phyloP scores from a whole-genome alignment of 257 asterid species.

The Scutellaria minor region DNA sequence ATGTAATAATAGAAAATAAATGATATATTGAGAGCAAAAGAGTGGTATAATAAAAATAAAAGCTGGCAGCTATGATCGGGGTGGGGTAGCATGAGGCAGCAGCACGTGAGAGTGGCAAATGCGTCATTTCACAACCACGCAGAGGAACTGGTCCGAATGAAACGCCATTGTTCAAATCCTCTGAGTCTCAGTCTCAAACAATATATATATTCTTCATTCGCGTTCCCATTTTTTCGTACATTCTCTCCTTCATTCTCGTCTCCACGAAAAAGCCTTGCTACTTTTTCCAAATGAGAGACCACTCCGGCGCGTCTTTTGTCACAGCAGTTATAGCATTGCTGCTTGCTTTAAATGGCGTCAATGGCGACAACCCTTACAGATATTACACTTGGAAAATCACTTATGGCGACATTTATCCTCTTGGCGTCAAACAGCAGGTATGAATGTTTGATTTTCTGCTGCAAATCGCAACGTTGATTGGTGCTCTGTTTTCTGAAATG shows the following conservation, averaged over 20 bases:
- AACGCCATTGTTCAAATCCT: neutral
- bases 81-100: no score
- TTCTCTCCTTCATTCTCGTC: neutral
- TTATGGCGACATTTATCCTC: slow-evolving; percentile 75
- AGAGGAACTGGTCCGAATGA: neutral
- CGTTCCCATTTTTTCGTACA: slow-evolving; percentile 14
- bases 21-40: no score
- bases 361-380: slow-evolving; percentile 82
- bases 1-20: no score
- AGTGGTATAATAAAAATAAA: no score
- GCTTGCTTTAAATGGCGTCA: slow-evolving; percentile 40
- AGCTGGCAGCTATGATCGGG: neutral
- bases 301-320: slow-evolving; percentile 42
- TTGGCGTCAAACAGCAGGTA: slow-evolving; percentile 92
- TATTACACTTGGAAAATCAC: slow-evolving; percentile 86
- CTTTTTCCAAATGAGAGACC: slow-evolving; percentile 57
- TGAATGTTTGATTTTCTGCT: neutral
- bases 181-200: no score
- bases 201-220: neutral
- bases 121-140: slow-evolving; percentile 32
- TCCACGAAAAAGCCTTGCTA: neutral
- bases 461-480: no score
- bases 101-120: slow-evolving; percentile 53
- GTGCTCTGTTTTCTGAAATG: neutral
- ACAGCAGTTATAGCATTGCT: slow-evolving; percentile 39